Evolutionary conservation across 345 rosid genomes (phyloP).

Genomic region (Corymbia maculata): DNA sequence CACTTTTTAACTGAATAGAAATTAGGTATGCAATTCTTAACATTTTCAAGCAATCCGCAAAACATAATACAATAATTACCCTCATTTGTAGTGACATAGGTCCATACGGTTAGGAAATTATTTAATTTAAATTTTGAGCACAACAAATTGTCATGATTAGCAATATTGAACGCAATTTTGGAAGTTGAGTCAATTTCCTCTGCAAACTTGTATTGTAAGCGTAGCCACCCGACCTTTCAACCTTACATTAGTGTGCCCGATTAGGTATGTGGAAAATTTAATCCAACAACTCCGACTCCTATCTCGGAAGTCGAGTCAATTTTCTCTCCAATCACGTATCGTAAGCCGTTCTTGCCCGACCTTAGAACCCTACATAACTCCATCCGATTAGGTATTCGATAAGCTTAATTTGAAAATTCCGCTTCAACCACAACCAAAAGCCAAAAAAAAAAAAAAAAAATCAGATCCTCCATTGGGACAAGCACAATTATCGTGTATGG

Average conservation of each 20-base stretch:
- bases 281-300: neutral
- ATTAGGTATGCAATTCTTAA: neutral
- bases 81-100: fast-evolving
- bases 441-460: neutral
- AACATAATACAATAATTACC: neutral
- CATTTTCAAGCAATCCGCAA: no score
- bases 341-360: fast-evolving
- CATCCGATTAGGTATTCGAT: fast-evolving
- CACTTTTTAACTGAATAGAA: neutral
- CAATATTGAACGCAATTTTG: neutral
- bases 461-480: neutral
- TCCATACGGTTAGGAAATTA: fast-evolving
- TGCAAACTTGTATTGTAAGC: neutral
- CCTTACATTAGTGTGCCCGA: fast-evolving
- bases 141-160: fast-evolving
- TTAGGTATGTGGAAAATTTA: neutral
- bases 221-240: neutral
- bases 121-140: neutral
- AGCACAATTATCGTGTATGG: neutral
- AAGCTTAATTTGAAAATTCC: neutral
- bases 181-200: neutral
- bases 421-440: fast-evolving
- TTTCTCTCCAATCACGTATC: neutral
- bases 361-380: neutral
- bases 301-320: neutral